Evolutionary conservation across 1,284 basidiomycete species (phyloP), one percentile per base, ranked within the genome.

Genomic region (Puccinia coronata): DNA sequence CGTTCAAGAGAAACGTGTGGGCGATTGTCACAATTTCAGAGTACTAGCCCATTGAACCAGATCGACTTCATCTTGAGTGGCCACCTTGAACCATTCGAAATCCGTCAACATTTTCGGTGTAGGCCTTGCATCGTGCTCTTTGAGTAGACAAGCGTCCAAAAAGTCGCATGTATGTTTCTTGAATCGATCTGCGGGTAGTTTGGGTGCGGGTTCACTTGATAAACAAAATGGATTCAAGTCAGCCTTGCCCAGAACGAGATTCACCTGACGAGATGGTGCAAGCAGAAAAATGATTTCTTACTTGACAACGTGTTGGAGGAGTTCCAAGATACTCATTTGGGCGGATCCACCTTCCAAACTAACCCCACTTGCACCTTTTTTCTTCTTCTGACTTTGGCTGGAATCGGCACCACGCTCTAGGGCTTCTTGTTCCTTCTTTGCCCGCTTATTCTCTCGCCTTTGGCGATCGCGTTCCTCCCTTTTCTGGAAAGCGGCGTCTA

Each of bases 271-370:
- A 47, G 14, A 39, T 31, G n/a, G 20, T 25, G 6, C 4, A 31
- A 57, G 31, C 23, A 63, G 25, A 47, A 25, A 4, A n/a, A 28
- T 18, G 2, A 16, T 34, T 23, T 6, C 70, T 36, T 36, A 80
- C 79, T 96, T 95, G 82, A 99, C 97, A 84, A 99, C 98, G 85
- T 98, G 95, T 85, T 99, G 96, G 85, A 99, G 89, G 51, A 99
- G 87, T 87, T 99, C 96, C 67, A 99, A 89, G 85, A 99, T 99
- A 83, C 92, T 94, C 94, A 99, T 96, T 83, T 94, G 95, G 90
- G 93, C 93, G 18, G 92, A 92, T 3, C 93, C 93, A 53, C 94
- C 95, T 85, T 94, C 93, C 82, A 97, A 88, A 83, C 91, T 92
- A 76, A 96, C 95, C 70, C 95, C 94, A 84, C 91, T 92, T 84